Evolutionary conservation across 2,329 filamentous ascomycete species (phyloP).

Genomic region (Hymenoscyphus albidus): DNA sequence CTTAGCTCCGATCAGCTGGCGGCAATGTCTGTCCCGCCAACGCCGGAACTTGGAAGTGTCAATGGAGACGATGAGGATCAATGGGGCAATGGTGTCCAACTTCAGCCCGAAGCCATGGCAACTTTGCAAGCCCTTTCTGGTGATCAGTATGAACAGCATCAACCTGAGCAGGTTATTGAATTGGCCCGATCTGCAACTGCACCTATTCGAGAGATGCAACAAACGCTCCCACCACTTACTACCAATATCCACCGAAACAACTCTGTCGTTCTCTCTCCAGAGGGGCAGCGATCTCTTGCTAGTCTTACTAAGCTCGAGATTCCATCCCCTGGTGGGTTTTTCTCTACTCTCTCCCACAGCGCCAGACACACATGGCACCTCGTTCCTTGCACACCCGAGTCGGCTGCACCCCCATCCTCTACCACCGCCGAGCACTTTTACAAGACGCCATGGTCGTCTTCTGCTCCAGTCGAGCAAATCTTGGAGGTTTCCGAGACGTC

Average conservation of each 20-base stretch:
- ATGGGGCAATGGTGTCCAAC: constrained; percentile 66
- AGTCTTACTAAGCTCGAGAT: constrained; percentile 81
- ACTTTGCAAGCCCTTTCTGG: constrained; percentile 72
- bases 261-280: constrained; percentile 43
- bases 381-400: constrained; percentile 50
- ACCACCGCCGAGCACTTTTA: constrained; percentile 93
- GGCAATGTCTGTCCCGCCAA: constrained; percentile 76
- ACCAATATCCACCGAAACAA: constrained; percentile 38
- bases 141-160: constrained; percentile 56
- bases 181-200: constrained; percentile 30
- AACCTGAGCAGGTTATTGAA: constrained; percentile 53
- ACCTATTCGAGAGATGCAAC: constrained; percentile 49
- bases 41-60: constrained; percentile 64
- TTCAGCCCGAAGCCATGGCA: constrained; percentile 76
- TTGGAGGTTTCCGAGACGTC: constrained; percentile 50
- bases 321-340: constrained; percentile 88
- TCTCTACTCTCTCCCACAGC: constrained; percentile 73
- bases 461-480: constrained; percentile 60
- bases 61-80: constrained; percentile 54
- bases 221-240: constrained; percentile 48
- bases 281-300: constrained; percentile 58
- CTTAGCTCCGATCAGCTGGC: constrained; percentile 84
- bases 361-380: constrained; percentile 80
- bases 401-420: constrained; percentile 67
- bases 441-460: constrained; percentile 69